Conservation (phyloP, 352 stramenopile genomes). For the Plasmopara viticola region DNA sequence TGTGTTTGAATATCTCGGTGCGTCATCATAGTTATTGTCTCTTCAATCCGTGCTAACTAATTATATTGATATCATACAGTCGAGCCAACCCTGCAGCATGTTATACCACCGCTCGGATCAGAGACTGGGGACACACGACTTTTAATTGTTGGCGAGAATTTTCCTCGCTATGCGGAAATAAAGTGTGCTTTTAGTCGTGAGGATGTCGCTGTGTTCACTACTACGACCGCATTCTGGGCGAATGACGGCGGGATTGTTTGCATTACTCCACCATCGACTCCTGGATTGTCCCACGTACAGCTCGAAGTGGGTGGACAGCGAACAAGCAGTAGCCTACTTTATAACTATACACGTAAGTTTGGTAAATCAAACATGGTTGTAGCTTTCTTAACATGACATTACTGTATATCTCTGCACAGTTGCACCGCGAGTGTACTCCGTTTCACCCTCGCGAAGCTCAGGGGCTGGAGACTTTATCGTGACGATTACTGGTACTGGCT, state of each 20-base stretch:
- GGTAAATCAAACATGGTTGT: background rate
- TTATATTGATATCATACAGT: constrained; percentile 13
- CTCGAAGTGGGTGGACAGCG: constrained; percentile 12
- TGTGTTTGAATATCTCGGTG: constrained; percentile 33
- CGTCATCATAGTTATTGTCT: constrained; percentile 1
- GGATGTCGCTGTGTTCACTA: background rate
- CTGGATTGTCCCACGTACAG: constrained; percentile 13
- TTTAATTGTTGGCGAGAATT: constrained; percentile 23
- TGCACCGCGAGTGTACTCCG: constrained; percentile 18
- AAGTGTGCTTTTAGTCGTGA: constrained; percentile 17
- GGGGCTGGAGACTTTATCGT: constrained; percentile 8
- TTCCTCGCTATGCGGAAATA: constrained; percentile 13
- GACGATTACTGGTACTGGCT: constrained; percentile 19
- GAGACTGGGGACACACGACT: constrained; percentile 26
- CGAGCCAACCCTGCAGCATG: constrained; percentile 20
- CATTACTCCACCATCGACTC: constrained; percentile 16
- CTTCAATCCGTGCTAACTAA: background rate
- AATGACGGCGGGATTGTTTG: constrained; percentile 20
- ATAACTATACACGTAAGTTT: constrained; percentile 22
- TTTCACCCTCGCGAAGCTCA: constrained; percentile 20
- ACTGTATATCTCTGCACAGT: constrained; percentile 13
- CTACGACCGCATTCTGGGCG: constrained; percentile 18
- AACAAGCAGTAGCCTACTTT: constrained; percentile 16
- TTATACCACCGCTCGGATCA: constrained; percentile 28
- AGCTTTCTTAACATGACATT: background rate